Conservation (phyloP, 352 stramenopile species). For the Elongisporangium prolatum region DNA sequence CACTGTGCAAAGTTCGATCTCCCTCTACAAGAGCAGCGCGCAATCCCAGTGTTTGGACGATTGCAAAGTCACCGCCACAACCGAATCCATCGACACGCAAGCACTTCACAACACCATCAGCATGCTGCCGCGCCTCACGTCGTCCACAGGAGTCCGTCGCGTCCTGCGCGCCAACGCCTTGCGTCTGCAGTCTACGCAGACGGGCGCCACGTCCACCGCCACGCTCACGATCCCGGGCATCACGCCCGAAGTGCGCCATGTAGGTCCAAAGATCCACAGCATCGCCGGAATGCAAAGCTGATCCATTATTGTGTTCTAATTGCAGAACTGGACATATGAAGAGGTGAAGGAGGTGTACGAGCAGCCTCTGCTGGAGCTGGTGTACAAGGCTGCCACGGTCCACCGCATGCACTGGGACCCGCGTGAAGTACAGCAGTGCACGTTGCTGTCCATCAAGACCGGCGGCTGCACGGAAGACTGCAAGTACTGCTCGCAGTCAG, state of each 20-base stretch:
- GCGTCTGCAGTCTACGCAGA: constrained; percentile 7
- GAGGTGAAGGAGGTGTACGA: constrained; percentile 95
- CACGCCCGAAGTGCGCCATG: constrained; percentile 55
- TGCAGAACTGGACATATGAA: constrained; percentile 91
- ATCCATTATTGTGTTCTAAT: not conserved
- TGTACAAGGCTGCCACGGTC: constrained; percentile 95
- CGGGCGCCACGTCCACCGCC: constrained; percentile 27
- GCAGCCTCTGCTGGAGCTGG: constrained; percentile 95
- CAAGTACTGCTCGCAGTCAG: constrained; percentile 97
- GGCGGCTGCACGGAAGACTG: constrained; percentile 92
- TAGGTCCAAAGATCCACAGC: constrained; percentile 6
- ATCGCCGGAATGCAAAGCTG: too few relatives aligned
- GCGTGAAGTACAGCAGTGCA: constrained; percentile 97
- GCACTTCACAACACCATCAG: constrained; percentile 1
- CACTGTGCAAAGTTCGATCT: too few relatives aligned
- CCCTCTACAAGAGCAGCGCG: too few relatives aligned
- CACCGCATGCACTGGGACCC: constrained; percentile 98
- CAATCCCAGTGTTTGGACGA: constrained; percentile 8
- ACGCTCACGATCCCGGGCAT: constrained; percentile 65
- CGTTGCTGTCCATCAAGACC: constrained; percentile 97
- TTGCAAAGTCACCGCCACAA: constrained; percentile 9
- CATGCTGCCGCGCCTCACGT: constrained; percentile 44
- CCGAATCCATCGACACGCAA: constrained; percentile 10
- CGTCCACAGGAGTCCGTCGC: constrained; percentile 13
- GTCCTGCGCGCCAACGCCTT: constrained; percentile 4